These are phyloP conservation scores for Lachnellula suecica DNA, from an alignment of 2,329 filamentous ascomycete genomes.

Conservation along the genomic window DNA sequence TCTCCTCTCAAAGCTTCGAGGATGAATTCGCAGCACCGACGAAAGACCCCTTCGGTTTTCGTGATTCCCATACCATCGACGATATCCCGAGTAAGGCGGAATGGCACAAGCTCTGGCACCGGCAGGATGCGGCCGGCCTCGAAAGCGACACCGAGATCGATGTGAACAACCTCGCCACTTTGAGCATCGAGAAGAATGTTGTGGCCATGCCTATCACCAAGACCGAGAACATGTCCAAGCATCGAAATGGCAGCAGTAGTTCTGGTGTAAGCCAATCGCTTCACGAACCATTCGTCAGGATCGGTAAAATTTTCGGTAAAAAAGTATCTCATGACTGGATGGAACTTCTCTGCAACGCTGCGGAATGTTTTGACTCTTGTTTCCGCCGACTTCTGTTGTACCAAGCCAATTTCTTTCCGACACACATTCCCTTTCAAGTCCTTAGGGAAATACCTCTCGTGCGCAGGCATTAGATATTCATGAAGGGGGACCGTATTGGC, in stretches of 20 bases:
- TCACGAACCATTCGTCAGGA: conserved; percentile 93
- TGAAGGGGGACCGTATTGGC: conserved; percentile 89
- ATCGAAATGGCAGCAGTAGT: conserved; percentile 95
- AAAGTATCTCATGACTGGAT: conserved; percentile 94
- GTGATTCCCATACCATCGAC: conserved; percentile 97
- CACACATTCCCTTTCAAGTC: conserved; percentile 77
- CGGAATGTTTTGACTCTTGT: conserved; percentile 73
- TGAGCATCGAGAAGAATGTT: conserved; percentile 92
- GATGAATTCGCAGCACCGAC: conserved; percentile 97
- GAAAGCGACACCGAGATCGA: conserved; percentile 95
- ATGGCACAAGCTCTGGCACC: conserved; percentile 93
- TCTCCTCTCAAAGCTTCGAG: conserved; percentile 93
- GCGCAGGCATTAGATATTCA: conserved; percentile 88
- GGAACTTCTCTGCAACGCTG: conserved; percentile 77
- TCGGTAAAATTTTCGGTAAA: conserved; percentile 94
- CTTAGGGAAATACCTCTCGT: conserved; percentile 80
- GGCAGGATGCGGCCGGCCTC: conserved; percentile 95
- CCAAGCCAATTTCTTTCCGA: conserved; percentile 75
- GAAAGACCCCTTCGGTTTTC: conserved; percentile 92
- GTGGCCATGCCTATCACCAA: conserved; percentile 93
- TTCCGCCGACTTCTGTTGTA: conserved; percentile 68
- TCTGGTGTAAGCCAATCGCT: conserved; percentile 85
- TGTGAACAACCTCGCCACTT: conserved; percentile 93
- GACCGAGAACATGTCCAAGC: conserved; percentile 85
- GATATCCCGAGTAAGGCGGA: conserved; percentile 89